Base-by-base conservation (phyloP, 768 basidiomycete species). In the Russula foetens region DNA sequence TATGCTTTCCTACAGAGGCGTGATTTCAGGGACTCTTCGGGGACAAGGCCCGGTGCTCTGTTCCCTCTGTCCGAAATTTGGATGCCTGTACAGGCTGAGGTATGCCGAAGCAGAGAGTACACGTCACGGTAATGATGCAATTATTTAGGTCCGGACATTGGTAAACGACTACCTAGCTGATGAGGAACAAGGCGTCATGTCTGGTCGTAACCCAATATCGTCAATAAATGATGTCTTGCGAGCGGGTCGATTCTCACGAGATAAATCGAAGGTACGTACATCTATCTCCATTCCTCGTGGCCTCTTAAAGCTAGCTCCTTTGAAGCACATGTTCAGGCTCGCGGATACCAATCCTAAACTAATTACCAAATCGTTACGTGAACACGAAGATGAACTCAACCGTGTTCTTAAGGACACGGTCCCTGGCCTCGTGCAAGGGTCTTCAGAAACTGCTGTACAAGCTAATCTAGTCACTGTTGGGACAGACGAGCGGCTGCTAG, bases 211-310 rank as follows among this genome's bases (percentile, higher is more conserved):
- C 70, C 91, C 92, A 7, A 88, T 98, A 62, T 84, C 86, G 0
- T 93, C 95, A 1, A 92, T 98, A 71, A 97, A 95, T 66, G 97
- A 98, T 66, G 86, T 92, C 15, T 79, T 99, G 41, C 82, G 92
- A 17, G 90, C 92, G 56, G 90, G 91, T 38, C 87, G 84, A 66
- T 84, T 87, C 64, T 76, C 75, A 26, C 80, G 93, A 59, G 94
- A 98, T 66, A 88, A 78, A 71, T 75, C 81, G 51, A 95, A 92
- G 79, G 94, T 91, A 49, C 26, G 45, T 41, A 8, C 26, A 35
- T 39, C 19, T 14, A 26, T 39, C 45, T 14, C 38, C 12, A 29
- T 21, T 24, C 1, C 39, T 41, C 28, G 24, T 51, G 51, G 14
- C 29, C 8, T 45, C 2, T 7, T 29, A 2, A 48, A 4, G 39